These are phyloP conservation scores for Penicillium fimorum DNA, from an alignment of 495 filamentous ascomycete genomes.

Conservation along the genomic window DNA sequence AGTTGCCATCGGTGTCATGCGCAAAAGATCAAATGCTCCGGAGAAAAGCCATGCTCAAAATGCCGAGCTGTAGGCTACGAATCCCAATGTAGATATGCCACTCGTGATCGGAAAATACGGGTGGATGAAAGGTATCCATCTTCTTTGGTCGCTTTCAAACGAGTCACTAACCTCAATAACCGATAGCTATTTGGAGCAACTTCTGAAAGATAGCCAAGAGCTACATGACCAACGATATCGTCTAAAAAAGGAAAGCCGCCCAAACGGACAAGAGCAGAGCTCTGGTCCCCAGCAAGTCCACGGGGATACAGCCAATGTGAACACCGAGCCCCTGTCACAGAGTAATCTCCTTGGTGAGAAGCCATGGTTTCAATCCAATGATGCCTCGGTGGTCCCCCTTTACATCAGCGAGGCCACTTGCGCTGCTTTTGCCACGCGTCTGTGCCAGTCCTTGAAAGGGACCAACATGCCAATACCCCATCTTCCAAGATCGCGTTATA, in stretches of 20 bases:
- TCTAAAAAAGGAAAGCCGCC: conserved; percentile 13
- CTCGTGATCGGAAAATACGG: conserved; percentile 38
- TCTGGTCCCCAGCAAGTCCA: not conserved
- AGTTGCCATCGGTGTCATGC: conserved; percentile 42
- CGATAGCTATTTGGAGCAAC: conserved; percentile 32
- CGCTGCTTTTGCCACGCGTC: conserved; percentile 39
- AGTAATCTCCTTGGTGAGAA: conserved; percentile 30
- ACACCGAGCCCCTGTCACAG: conserved; percentile 25
- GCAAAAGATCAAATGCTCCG: conserved; percentile 44
- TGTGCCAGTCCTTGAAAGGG: conserved; percentile 34
- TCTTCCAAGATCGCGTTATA: conserved; percentile 34
- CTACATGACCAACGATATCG: conserved; percentile 26
- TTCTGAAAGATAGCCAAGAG: conserved; percentile 33
- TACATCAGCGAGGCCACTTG: conserved; percentile 41
- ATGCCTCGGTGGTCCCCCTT: conserved; percentile 32
- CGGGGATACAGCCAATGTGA: conserved; percentile 5
- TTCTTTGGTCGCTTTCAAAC: not conserved
- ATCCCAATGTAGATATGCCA: conserved; percentile 35
- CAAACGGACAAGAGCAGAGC: not conserved
- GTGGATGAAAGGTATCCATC: conserved; percentile 37
- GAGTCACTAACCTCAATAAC: not conserved
- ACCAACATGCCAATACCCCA: conserved; percentile 31
- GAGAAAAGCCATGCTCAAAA: conserved; percentile 37
- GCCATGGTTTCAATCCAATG: conserved; percentile 39
- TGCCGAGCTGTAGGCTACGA: conserved; percentile 31